These are phyloP conservation scores for Malus sylvestris DNA, from an alignment of 306 rosid species.

Conservation along the genomic window DNA sequence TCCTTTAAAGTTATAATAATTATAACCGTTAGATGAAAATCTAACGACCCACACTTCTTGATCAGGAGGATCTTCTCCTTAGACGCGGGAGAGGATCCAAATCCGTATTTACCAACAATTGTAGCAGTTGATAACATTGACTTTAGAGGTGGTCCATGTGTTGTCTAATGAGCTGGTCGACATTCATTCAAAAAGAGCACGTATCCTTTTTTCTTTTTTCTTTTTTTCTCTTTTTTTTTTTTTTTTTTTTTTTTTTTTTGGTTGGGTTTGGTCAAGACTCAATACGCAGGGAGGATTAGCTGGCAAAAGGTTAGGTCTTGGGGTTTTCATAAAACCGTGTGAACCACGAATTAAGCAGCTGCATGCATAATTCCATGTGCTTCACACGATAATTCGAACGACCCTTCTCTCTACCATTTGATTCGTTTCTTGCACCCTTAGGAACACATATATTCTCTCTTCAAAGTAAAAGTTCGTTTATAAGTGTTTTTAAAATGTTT, in stretches of 20 bases:
- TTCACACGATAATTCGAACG: background rate
- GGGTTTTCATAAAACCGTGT: constrained; percentile 4
- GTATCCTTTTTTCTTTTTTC: background rate
- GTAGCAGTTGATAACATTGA: background rate
- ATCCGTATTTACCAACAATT: background rate
- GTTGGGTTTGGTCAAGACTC: background rate
- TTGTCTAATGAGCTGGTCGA: background rate
- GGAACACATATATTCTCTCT: background rate
- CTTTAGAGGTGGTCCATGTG: background rate
- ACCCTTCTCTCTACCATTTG: background rate
- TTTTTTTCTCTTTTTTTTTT: background rate
- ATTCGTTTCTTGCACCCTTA: background rate
- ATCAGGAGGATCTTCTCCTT: too few species aligned
- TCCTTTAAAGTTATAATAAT: too few species aligned
- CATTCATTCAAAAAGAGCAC: background rate
- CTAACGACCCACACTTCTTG: too few species aligned
- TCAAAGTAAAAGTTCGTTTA: background rate
- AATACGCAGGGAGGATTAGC: background rate
- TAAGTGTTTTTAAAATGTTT: too few species aligned
- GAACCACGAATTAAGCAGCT: constrained; percentile 3
- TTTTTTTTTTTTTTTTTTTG: background rate
- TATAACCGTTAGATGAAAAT: too few species aligned
- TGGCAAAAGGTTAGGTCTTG: background rate
- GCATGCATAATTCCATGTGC: background rate
- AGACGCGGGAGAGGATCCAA: too few species aligned